Evolutionary conservation across 805 yeast genomes (phyloP).

Genomic region (Kodamaea hsintzibuensis): DNA sequence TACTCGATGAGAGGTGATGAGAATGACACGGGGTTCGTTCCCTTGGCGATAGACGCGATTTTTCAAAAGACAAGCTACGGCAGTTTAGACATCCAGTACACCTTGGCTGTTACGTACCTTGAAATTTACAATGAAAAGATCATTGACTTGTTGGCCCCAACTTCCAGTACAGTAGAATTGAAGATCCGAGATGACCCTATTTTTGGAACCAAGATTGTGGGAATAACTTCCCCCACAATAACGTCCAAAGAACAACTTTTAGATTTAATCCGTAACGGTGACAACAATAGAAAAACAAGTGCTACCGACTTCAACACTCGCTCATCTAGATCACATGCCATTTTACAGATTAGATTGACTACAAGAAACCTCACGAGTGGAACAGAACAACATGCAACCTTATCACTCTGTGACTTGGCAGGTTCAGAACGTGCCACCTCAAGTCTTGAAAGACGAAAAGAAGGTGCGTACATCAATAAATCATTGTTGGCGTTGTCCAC

Average conservation of each 20-base stretch:
- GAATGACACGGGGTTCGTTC: constrained; percentile 68
- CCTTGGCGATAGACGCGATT: constrained; percentile 61
- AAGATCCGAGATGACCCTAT: constrained; percentile 75
- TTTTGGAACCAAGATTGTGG: constrained; percentile 73
- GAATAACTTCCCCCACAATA: constrained; percentile 65
- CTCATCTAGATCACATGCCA: constrained; percentile 90
- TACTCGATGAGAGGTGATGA: constrained; percentile 78
- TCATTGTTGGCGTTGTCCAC: constrained; percentile 88
- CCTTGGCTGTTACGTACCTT: constrained; percentile 66
- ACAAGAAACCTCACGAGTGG: constrained; percentile 43
- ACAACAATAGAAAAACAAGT: constrained; percentile 72
- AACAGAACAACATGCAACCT: constrained; percentile 51
- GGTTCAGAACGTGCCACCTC: constrained; percentile 85
- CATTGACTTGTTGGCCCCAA: constrained; percentile 62
- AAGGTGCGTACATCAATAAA: constrained; percentile 91
- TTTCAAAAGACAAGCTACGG: constrained; percentile 46
- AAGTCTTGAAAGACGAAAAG: constrained; percentile 80
- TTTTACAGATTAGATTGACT: constrained; percentile 66
- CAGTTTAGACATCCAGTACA: constrained; percentile 25
- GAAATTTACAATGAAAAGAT: constrained; percentile 89
- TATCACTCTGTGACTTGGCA: constrained; percentile 91
- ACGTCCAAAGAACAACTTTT: constrained; percentile 59
- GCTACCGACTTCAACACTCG: constrained; percentile 88
- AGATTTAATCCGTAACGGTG: constrained; percentile 64
- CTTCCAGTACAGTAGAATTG: constrained; percentile 50